Base-by-base conservation (phyloP, 2,329 filamentous ascomycete genomes). In the Pseudocercospora eumusae region DNA sequence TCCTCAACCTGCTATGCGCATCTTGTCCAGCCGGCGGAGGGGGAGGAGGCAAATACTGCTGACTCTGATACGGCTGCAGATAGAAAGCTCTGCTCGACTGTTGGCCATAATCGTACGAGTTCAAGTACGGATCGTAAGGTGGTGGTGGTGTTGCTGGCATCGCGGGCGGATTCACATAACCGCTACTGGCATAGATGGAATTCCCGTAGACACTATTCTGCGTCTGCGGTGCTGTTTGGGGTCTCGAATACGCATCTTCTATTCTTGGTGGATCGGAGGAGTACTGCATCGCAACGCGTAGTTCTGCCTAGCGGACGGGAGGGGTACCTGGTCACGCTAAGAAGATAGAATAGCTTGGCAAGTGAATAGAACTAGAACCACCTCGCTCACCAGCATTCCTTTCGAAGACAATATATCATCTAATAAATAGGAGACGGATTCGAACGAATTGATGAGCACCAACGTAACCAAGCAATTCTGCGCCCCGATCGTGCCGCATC, bases 111-210 rank as follows among this genome's bases (percentile, higher is more conserved):
- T 60, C 53, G 54, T 57, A 62, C 11, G 55, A 45, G 27, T 53
- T 56, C 18, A 36, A 45, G 42, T 59, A 56, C 23, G 57, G 54
- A 59, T 66, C 57, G 60, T 66, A 66, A 8, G 62, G 63, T 49
- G 64, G 64, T 31, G 62, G 64, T 27, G 64, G 64, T n/a, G 57
- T 56, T 55, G 52, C 49, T 6, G 62, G 59, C 4, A 56, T 42
- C 44, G 23, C 31, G 44, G 36, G 27, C 7, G 54, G 6, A 18
- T 45, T 54, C 18, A 57, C 54, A 52, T 57, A 23, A 10, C 45
- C 54, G 27, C 42, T 57, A 18, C n/a, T 61, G 53, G 59, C 45
- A 56, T 61, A 57, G 27, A 36, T 36, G 54, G 54, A 18, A 57
- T 1, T 31, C 11, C 33, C 54, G 53, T 33, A 56, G 42, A 56